Evolutionary conservation across 306 rosid genomes (phyloP).

Genomic region (Sicyos baderoa): DNA sequence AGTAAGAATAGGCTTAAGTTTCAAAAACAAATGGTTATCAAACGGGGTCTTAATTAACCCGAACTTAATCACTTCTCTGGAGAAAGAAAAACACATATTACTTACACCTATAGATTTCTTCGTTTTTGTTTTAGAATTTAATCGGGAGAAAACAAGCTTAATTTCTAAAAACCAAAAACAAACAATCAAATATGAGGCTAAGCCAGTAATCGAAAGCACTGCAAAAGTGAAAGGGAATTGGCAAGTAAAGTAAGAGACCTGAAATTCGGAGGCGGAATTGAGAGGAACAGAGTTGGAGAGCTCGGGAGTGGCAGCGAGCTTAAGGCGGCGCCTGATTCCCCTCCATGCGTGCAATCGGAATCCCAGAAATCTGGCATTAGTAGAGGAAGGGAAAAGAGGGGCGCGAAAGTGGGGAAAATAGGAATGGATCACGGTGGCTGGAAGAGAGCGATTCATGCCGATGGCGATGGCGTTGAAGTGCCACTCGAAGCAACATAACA

Average conservation of each 20-base stretch:
- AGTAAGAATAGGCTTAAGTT: too few species aligned
- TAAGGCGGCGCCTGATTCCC: slow-evolving; percentile 36
- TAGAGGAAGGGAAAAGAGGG: slow-evolving; percentile 30
- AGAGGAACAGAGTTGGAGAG: slow-evolving; percentile 42
- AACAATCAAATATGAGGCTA: too few species aligned
- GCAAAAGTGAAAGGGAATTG: neutral
- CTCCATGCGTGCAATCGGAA: slow-evolving; percentile 37
- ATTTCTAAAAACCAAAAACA: too few species aligned
- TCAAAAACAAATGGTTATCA: too few species aligned
- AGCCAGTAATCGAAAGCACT: neutral
- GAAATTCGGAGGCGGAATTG: slow-evolving; percentile 50
- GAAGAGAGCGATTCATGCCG: slow-evolving; percentile 36
- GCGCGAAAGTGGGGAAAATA: slow-evolving; percentile 27
- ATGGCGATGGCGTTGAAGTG: slow-evolving; percentile 46
- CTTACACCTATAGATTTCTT: too few species aligned
- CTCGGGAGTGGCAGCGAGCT: slow-evolving; percentile 56
- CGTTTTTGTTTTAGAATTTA: too few species aligned
- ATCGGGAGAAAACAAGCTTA: too few species aligned
- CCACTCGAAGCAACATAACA: slow-evolving; percentile 51
- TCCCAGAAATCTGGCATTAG: slow-evolving; percentile 25
- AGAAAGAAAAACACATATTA: neutral
- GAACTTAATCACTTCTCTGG: neutral
- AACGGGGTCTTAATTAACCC: too few species aligned
- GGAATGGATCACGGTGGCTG: slow-evolving; percentile 22
- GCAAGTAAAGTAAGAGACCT: slow-evolving; percentile 32